These are phyloP conservation scores for Lachnellula occidentalis DNA, from an alignment of 2,329 filamentous ascomycete species.

Conservation along the genomic window DNA sequence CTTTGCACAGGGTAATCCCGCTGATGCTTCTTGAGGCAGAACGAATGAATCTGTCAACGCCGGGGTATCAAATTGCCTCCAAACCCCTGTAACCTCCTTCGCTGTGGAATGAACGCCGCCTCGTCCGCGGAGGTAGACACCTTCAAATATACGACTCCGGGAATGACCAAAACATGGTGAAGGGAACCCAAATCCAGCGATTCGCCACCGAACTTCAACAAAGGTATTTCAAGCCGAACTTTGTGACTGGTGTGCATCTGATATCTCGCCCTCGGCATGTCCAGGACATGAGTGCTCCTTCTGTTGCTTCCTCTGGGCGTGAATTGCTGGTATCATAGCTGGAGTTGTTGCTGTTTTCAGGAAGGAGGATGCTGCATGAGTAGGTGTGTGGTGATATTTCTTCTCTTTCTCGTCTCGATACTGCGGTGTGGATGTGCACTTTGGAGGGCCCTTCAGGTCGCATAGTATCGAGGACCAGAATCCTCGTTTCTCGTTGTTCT, in stretches of 20 bases:
- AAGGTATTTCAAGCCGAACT: neutral
- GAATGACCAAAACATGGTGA: no score
- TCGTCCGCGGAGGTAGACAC: no score
- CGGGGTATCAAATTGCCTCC: no score
- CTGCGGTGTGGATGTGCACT: slow-evolving; percentile 1
- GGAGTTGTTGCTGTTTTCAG: slow-evolving; percentile 17
- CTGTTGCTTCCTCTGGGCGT: neutral
- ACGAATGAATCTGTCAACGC: no score
- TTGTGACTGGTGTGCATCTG: neutral
- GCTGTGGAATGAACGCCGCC: no score
- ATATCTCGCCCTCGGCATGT: neutral
- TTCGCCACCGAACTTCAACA: no score
- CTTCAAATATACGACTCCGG: no score
- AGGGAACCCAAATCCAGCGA: no score
- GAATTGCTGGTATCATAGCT: slow-evolving; percentile 11
- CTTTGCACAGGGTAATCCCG: no score
- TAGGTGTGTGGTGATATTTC: slow-evolving; percentile 17
- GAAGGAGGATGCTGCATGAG: slow-evolving; percentile 18
- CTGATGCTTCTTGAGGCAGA: no score
- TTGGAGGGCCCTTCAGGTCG: slow-evolving; percentile 6
- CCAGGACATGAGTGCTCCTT: neutral
- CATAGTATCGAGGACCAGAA: slow-evolving; percentile 8
- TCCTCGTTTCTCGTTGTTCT: neutral
- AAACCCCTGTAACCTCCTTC: no score
- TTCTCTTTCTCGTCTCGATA: slow-evolving; percentile 14